Evolutionary conservation across 148 eudicot genomes (phyloP).

Genomic region (Camellia japonica): DNA sequence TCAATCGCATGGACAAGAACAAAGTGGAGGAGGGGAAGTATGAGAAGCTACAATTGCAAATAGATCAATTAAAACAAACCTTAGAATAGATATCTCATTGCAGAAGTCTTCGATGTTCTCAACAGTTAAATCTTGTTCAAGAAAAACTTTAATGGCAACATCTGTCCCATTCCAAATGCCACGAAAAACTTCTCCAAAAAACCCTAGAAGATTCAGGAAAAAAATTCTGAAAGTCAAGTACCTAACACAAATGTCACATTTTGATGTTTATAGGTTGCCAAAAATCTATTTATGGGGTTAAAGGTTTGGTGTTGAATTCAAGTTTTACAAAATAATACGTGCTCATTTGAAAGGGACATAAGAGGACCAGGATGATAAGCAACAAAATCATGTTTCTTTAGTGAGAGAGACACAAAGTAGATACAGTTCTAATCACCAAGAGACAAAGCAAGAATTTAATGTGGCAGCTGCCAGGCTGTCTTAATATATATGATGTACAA

Average conservation of each 20-base stretch:
- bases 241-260: background rate
- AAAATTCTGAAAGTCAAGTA: background rate
- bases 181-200: slow-evolving; percentile 42
- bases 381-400: too few relatives aligned
- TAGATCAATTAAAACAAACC: slow-evolving; percentile 13
- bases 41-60: background rate
- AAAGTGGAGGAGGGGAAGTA: background rate
- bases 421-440: too few relatives aligned
- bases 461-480: too few relatives aligned
- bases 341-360: too few relatives aligned
- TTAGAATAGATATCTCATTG: slow-evolving; percentile 38
- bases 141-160: slow-evolving; percentile 39
- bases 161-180: slow-evolving; percentile 42
- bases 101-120: slow-evolving; percentile 41
- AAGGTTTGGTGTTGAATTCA: background rate
- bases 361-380: too few relatives aligned
- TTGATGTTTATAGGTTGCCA: background rate
- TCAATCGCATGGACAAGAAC: background rate
- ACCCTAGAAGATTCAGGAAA: slow-evolving; percentile 17
- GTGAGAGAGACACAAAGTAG: too few relatives aligned
- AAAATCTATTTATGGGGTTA: background rate
- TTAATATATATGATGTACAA: too few relatives aligned
- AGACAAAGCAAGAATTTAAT: too few relatives aligned
- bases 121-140: slow-evolving; percentile 32
- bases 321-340: background rate